Evolutionary conservation across 257 asterid species (phyloP), one percentile per base, ranked within the genome.

Genomic region (Cynanchum wilfordii): DNA sequence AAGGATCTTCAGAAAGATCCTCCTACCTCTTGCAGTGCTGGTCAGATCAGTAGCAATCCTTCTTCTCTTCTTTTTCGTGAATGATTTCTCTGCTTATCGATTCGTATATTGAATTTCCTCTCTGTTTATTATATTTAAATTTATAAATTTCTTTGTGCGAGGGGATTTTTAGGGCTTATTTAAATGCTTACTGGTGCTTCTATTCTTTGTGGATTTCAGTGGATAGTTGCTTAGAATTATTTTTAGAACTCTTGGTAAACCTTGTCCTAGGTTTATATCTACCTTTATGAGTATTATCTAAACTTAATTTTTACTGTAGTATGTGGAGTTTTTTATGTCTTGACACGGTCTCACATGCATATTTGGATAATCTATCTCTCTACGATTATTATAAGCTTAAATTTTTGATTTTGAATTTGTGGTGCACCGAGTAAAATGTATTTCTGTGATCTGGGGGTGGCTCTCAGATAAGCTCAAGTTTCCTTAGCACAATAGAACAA

Each of bases 1-100:
- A 80, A 80, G 76, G 84, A 80, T 76, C 84, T 80, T 8, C 84
- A 80, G 79, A 80, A 76, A 58, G 84, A 80, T 76, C 81, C 84
- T 65, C 84, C 84, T 77, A 77, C 80, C 71, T 80, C 79, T 33
- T 80, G 84, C 71, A 80, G 84, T 42, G 84, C 84, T 63, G 84
- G 84, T 79, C 58, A 56, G 51, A 69, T 70, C 70, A 29, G 70
- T 7, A 17, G 16, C 47, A 36, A 25, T 8, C 68, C 20, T 7
- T 33, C 27, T 63, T 27, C 2, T 25, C 33, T 29, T 60, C 16
- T 17, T 10, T 62, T 11, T 5, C 44, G 0, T 36, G 68, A 63
- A 17, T 63, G 49, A 33, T 63, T 63, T 15, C 49, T 36, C 49
- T 63, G 47, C 49, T 63, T 63, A 42, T 42, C 47, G 49, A 63